Conservation (phyloP, 495 filamentous ascomycete genomes). For the Aspergillus mulundensis region DNA sequence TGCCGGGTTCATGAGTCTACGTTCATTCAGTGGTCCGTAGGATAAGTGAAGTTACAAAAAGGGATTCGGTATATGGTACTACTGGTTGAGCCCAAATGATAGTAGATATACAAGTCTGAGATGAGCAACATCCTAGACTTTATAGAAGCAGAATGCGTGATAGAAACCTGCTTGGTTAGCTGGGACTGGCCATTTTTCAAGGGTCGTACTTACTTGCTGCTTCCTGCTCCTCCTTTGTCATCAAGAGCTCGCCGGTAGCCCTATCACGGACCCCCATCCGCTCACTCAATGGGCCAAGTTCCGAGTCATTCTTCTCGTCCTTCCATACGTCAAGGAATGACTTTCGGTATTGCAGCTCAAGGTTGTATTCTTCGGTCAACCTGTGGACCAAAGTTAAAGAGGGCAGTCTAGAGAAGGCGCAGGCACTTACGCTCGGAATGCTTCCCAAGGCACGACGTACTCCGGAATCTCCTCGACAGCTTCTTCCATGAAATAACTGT, state of each 20-base stretch:
- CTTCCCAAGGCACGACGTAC: slow-evolving; percentile 98
- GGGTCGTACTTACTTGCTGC: slow-evolving; percentile 58
- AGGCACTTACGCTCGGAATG: slow-evolving; percentile 68
- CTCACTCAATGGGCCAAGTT: slow-evolving; percentile 79
- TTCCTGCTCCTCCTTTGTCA: slow-evolving; percentile 80
- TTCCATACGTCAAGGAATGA: slow-evolving; percentile 87
- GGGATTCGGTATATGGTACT: background rate
- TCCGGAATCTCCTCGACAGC: slow-evolving; percentile 95
- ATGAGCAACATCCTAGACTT: slow-evolving; percentile 51
- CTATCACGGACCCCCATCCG: slow-evolving; percentile 87
- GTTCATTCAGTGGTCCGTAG: background rate
- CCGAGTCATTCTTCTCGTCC: slow-evolving; percentile 75
- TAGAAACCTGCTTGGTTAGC: slow-evolving; percentile 60
- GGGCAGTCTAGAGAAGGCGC: slow-evolving; percentile 9
- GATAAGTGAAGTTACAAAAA: background rate
- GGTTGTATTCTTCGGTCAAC: slow-evolving; percentile 90
- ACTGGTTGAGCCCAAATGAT: background rate
- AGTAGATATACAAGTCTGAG: background rate
- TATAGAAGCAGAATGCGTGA: slow-evolving; percentile 90
- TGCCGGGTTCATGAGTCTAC: no score
- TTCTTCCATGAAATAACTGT: slow-evolving; percentile 91
- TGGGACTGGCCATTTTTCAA: background rate
- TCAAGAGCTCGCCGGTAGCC: slow-evolving; percentile 59
- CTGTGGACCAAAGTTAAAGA: slow-evolving; percentile 19
- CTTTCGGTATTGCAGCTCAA: slow-evolving; percentile 89